These are phyloP conservation scores for Phytophthora melonis DNA, from an alignment of 352 stramenopile genomes.

Conservation along the genomic window DNA sequence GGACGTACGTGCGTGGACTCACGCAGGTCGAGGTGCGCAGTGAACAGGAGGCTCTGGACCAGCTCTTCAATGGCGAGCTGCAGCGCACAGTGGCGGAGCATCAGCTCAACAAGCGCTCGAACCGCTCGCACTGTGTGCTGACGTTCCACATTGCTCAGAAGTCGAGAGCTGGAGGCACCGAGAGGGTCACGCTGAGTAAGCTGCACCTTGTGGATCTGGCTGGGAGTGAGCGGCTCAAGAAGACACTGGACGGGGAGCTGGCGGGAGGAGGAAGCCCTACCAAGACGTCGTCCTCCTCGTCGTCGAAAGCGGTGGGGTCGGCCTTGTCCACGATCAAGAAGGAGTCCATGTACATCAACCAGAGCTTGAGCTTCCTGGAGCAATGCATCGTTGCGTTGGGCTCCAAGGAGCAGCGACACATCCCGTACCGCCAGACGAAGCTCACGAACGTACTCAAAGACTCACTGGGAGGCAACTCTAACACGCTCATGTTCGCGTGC, in stretches of 20 bases:
- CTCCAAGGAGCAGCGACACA: not conserved
- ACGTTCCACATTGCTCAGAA: conserved; percentile 93
- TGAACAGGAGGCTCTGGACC: conserved; percentile 92
- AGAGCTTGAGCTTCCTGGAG: conserved; percentile 96
- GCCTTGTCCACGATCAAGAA: conserved; percentile 92
- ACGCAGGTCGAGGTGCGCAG: conserved; percentile 81
- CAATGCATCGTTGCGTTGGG: conserved; percentile 70
- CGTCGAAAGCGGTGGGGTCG: conserved; percentile 10
- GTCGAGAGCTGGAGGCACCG: conserved; percentile 72
- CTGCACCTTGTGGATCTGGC: conserved; percentile 96
- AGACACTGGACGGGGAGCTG: conserved; percentile 82
- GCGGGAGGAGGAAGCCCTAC: conserved; percentile 20
- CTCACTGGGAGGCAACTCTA: conserved; percentile 95
- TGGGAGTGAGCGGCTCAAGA: conserved; percentile 95
- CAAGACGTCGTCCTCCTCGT: conserved; percentile 12
- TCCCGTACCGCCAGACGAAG: conserved; percentile 94
- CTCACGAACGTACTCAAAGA: conserved; percentile 95
- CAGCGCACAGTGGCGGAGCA: conserved; percentile 94
- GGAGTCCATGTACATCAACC: conserved; percentile 98
- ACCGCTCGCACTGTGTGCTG: conserved; percentile 95
- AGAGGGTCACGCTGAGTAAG: conserved; percentile 88
- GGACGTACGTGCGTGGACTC: conserved; percentile 90
- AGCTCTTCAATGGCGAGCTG: conserved; percentile 93
- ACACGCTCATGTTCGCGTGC: conserved; percentile 96
- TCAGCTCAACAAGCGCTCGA: conserved; percentile 95